Evolutionary conservation across 2,329 filamentous ascomycete species (phyloP), one percentile per base, ranked within the genome.

Genomic region (Trichophyton rubrum): DNA sequence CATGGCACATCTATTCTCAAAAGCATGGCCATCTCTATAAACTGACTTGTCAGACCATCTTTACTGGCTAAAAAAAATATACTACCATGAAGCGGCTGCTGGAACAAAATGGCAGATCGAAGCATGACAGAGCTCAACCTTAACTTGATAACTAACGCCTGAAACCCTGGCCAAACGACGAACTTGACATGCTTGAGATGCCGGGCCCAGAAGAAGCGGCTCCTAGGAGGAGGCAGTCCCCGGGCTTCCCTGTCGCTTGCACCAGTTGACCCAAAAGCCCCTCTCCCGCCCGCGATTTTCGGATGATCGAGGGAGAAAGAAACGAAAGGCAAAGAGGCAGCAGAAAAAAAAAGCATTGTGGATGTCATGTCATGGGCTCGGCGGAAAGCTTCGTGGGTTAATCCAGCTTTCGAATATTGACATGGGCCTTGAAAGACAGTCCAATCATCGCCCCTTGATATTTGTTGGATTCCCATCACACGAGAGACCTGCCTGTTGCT

Each of bases 381-480:
- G 51, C 51, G 51, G 51, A 55, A 30, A 55, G 51, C 51, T 55
- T 35, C 51, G 51, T 30, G 9, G 51, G 51, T 55, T 30, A 35
- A 55, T 20, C 51, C 27, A 27, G 51, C 27, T 35, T 11, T 55
- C 13, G n/a, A 55, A n/a, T 55, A 55, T 55, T 22, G 51, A 27
- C 51, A 55, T n/a, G 51, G 51, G 51, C 27, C 17, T 55, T 35
- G n/a, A 7, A 24, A 35, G 27, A 7, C 30, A 20, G 30, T 11
- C 51, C 51, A 55, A 55, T 55, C 51, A 55, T 35, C 27, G 17
- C 8, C 2, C 27, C n/a, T 8, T 55, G n/a, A 33, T 55, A 55
- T 33, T 33, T 55, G 51, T 55, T 55, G 51, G 51, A 33, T 27
- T 55, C 51, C 33, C 27, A 55, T 55, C 51, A 33, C 51, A 55